These are phyloP conservation scores for Boletus reticuloceps DNA, from an alignment of 768 basidiomycete species.

Conservation along the genomic window DNA sequence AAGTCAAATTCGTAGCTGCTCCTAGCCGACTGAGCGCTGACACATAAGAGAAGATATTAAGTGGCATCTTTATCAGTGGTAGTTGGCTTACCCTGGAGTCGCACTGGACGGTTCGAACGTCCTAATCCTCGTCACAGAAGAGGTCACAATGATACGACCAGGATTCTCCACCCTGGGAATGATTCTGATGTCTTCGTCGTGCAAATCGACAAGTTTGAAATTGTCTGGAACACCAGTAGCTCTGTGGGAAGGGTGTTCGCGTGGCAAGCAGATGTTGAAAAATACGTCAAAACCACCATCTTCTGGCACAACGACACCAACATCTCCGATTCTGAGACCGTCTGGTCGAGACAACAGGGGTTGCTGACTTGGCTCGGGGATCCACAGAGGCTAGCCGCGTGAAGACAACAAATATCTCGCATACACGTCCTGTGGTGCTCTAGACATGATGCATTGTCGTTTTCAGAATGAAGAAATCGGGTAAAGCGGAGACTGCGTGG, in stretches of 20 bases:
- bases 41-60: background rate
- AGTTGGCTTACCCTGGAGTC: background rate
- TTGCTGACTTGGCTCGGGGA: constrained; percentile 26
- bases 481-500: no score
- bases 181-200: background rate
- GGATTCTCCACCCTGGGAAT: background rate
- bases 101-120: background rate
- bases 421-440: constrained; percentile 15
- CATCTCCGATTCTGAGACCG: constrained; percentile 36
- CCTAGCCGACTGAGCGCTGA: background rate
- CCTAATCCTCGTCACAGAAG: background rate
- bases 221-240: constrained; percentile 21
- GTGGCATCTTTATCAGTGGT: background rate
- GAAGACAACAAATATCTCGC: constrained; percentile 6
- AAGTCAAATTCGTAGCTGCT: constrained; percentile 8
- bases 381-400: constrained; percentile 34
- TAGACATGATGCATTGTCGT: background rate
- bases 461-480: no score
- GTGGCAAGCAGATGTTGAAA: constrained; percentile 36
- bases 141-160: background rate
- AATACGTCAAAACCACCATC: constrained; percentile 36
- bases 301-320: constrained; percentile 30
- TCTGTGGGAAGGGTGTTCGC: constrained; percentile 21
- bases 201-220: constrained; percentile 22
- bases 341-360: constrained; percentile 18